Evolutionary conservation across 768 basidiomycete genomes (phyloP).

Genomic region (Mrakia gelida): DNA sequence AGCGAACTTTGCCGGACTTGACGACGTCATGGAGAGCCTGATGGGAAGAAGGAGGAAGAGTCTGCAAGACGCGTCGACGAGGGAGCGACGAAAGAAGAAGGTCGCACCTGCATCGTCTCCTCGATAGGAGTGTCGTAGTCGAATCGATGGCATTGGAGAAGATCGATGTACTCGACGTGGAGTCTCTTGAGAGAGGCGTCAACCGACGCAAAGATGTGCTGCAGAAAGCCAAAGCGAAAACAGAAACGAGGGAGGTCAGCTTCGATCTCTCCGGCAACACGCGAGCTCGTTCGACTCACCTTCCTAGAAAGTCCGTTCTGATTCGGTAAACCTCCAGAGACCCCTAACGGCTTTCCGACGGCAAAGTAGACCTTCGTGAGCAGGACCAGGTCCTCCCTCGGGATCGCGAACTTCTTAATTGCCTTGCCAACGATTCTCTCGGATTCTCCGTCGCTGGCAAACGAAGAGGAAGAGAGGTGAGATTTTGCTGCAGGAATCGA

Average conservation of each 20-base stretch:
- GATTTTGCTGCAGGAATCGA: no score
- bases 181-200: conserved; percentile 21
- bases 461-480: no score
- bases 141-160: conserved; percentile 30
- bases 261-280: no score
- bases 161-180: conserved; percentile 18
- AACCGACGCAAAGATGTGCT: conserved; percentile 26
- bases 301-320: not conserved
- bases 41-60: not conserved
- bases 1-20: conserved; percentile 26
- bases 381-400: conserved; percentile 5
- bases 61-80: no score
- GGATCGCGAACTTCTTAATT: conserved; percentile 20
- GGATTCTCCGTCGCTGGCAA: not conserved
- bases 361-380: not conserved
- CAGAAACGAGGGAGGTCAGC: not conserved
- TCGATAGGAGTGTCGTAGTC: conserved; percentile 27
- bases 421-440: not conserved
- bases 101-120: conserved; percentile 15
- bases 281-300: not conserved
- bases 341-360: no score
- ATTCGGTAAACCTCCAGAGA: not conserved
- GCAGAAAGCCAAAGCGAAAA: not conserved
- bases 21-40: conserved; percentile 31
- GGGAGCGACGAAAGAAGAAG: no score